These are phyloP conservation scores for Aspergillus sclerotioniger DNA, from an alignment of 495 filamentous ascomycete genomes.

Conservation along the genomic window DNA sequence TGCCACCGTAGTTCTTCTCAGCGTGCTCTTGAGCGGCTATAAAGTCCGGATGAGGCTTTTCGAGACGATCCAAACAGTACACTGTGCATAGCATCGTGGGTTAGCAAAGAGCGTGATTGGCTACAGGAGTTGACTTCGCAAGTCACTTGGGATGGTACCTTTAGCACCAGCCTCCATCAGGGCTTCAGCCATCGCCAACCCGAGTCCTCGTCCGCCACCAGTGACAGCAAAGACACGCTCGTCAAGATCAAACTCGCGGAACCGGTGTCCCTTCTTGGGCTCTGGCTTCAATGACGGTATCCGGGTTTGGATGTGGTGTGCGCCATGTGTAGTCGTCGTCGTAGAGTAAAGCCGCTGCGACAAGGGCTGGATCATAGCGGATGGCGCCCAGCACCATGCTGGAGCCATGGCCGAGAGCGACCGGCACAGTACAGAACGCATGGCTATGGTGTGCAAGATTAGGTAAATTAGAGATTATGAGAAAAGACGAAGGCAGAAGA, in stretches of 20 bases:
- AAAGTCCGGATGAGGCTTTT: constrained; percentile 52
- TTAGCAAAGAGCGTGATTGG: constrained; percentile 44
- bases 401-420: constrained; percentile 9
- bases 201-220: constrained; percentile 61
- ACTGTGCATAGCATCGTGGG: constrained; percentile 51
- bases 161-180: constrained; percentile 68
- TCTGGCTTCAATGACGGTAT: constrained; percentile 23
- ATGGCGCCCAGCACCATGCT: constrained; percentile 14
- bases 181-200: constrained; percentile 65
- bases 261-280: constrained; percentile 27
- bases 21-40: constrained; percentile 47
- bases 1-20: constrained; percentile 48
- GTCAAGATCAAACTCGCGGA: constrained; percentile 54
- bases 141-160: constrained; percentile 36
- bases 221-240: constrained; percentile 61
- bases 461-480: constrained; percentile 10
- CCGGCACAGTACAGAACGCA: constrained; percentile 19
- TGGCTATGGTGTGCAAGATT: constrained; percentile 10
- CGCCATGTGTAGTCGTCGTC: constrained; percentile 16
- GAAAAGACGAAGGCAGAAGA: neutral
- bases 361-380: constrained; percentile 6
- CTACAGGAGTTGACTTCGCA: neutral
- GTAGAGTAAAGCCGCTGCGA: constrained; percentile 12
- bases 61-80: constrained; percentile 60
- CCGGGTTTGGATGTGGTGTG: constrained; percentile 37